Base-by-base conservation (phyloP, 2,329 filamentous ascomycete species). In the Drechslera avenae region DNA sequence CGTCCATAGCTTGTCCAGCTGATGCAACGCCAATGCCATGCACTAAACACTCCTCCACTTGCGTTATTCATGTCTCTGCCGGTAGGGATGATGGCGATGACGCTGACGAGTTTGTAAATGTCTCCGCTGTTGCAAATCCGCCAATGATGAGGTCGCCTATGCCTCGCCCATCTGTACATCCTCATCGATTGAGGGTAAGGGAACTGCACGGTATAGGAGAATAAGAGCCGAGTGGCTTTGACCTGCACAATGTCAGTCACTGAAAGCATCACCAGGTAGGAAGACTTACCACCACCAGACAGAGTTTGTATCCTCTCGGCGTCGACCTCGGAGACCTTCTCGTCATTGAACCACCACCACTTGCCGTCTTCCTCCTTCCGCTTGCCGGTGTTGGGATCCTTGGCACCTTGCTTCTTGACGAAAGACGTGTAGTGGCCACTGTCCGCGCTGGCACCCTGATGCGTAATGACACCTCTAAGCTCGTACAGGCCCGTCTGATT, bases 331-430 rank as follows among this genome's bases (percentile, higher is more conserved):
- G 88, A 86, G 28, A 99, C 94, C 78, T 91, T 95, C 71, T 99
- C 93, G 67, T 99, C 94, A 74, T 99, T 97, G 82, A 99, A 99
- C 93, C 94, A 99, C 93, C 94, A 99, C 94, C 94, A 99, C 67
- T 91, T 96, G 62, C 90, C 91, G 69, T 96, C 91, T 69, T 96
- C 91, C 67, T 89, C 86, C 46, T 84, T 85, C 66, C 85, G 80
- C 78, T 91, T 90, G 60, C 90, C 91, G 16, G 87, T 90, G 67
- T 86, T 85, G 13, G 87, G 81, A 63, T 95, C 89, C 50, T 90
- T 77, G 8, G 80, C 77, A 0, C 84, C 87, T 54, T 87, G 81
- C 82, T 99, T 97, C 83, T 97, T 99, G 63, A 99, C 90, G 72
- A 96, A 99, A 0, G 92, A 88, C 4, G 95, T 99, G 80, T 99